Conservation (phyloP, 2,329 filamentous ascomycete species). For the Aspergillus fumigatiaffinis region DNA sequence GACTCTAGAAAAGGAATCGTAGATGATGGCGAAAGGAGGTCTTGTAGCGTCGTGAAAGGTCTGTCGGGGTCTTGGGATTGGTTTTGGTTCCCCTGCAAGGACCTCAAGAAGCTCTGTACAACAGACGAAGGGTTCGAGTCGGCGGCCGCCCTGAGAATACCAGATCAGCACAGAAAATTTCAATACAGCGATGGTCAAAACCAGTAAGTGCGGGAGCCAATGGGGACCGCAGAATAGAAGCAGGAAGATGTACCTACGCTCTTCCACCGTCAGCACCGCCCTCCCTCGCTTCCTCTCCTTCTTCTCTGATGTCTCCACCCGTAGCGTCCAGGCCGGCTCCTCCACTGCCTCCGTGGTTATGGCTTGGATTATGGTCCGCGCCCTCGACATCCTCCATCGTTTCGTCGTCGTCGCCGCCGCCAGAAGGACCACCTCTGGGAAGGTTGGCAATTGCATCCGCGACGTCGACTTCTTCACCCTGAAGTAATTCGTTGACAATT, state of each 20-base stretch:
- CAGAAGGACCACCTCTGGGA: conserved; percentile 43
- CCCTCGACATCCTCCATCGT: conserved; percentile 75
- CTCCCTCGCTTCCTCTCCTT: conserved; percentile 82
- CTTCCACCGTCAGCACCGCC: conserved; percentile 93
- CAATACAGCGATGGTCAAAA: conserved; percentile 1
- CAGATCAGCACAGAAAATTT: conserved; percentile 39
- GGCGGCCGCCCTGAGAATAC: conserved; percentile 53
- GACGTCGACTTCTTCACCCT: conserved; percentile 85
- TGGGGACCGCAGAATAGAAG: conserved; percentile 3
- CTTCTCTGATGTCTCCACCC: conserved; percentile 84
- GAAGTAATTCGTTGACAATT: conserved; percentile 77
- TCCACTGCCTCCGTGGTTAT: conserved; percentile 62
- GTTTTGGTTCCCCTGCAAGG: conserved; percentile 60
- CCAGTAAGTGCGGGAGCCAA: not conserved
- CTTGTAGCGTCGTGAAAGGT: conserved; percentile 76
- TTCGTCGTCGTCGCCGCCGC: conserved; percentile 64
- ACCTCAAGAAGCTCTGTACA: conserved; percentile 85
- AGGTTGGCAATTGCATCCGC: conserved; percentile 65
- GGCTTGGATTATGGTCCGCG: conserved; percentile 52
- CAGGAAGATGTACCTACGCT: conserved; percentile 85
- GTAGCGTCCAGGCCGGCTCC: conserved; percentile 84
- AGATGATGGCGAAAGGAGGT: conserved; percentile 72
- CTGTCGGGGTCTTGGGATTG: conserved; percentile 53
- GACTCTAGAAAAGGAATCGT: conserved; percentile 75
- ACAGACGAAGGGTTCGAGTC: conserved; percentile 68